These are phyloP conservation scores for Aspergillus amoenus DNA, from an alignment of 2,329 filamentous ascomycete species.

Conservation along the genomic window DNA sequence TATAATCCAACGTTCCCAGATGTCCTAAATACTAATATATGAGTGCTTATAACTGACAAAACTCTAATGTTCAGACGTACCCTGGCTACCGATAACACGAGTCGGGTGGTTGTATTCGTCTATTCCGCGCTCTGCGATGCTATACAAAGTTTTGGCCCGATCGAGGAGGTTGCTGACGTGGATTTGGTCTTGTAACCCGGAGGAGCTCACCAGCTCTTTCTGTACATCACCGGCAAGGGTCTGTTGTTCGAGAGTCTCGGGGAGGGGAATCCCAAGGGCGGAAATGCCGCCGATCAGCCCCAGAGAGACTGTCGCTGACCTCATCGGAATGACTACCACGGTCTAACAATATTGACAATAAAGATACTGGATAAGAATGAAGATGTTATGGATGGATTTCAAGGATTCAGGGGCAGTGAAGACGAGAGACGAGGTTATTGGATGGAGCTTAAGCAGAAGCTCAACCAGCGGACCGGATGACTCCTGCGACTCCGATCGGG, in stretches of 20 bases:
- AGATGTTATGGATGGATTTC: background rate
- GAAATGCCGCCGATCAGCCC: conserved; percentile 11
- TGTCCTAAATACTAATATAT: conserved; percentile 49
- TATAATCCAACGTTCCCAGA: conserved; percentile 61
- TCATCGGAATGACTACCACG: background rate
- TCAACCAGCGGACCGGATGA: background rate
- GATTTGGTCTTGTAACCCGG: conserved; percentile 47
- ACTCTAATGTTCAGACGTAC: conserved; percentile 35
- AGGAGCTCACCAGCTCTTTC: conserved; percentile 49
- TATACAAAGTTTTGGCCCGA: conserved; percentile 61
- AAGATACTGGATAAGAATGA: background rate
- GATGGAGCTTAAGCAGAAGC: background rate
- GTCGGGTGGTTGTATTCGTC: conserved; percentile 68
- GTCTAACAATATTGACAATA: background rate
- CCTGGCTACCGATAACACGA: conserved; percentile 67
- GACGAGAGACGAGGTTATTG: background rate
- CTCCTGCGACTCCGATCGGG: background rate
- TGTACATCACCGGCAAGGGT: background rate
- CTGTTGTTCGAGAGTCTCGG: conserved; percentile 3
- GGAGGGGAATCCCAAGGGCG: conserved; percentile 6
- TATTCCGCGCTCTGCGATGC: conserved; percentile 59
- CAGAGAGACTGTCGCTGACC: conserved; percentile 6
- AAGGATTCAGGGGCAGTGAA: background rate
- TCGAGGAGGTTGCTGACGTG: conserved; percentile 55
- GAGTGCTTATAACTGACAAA: background rate